These are phyloP conservation scores for Eutypa lata DNA, from an alignment of 2,329 filamentous ascomycete species.

Conservation along the genomic window DNA sequence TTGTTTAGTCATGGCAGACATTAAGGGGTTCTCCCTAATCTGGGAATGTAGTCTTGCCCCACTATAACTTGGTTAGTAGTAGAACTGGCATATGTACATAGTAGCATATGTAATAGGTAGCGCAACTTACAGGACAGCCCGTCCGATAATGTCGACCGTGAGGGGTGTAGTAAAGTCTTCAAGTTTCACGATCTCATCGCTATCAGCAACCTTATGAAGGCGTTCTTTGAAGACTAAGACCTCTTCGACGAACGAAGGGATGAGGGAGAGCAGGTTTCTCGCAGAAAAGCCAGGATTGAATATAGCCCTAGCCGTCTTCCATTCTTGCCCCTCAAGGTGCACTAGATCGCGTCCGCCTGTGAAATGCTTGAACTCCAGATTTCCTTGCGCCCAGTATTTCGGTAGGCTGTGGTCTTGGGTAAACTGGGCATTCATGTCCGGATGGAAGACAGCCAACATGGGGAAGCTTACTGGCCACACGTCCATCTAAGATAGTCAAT, in stretches of 20 bases:
- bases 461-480: conserved; percentile 33
- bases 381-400: conserved; percentile 28
- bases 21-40: conserved; percentile 9
- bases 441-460: conserved; percentile 34
- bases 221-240: conserved; percentile 21
- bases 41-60: conserved; percentile 19
- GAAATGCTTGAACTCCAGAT: conserved; percentile 25
- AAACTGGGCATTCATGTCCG: conserved; percentile 35
- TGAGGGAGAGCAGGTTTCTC: conserved; percentile 32
- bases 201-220: conserved; percentile 16
- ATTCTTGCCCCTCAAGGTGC: conserved; percentile 33
- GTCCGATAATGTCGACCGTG: conserved; percentile 27
- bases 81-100: conserved; percentile 1
- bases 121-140: conserved; percentile 28
- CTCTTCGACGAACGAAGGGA: conserved; percentile 31
- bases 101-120: too few relatives aligned
- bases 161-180: conserved; percentile 25
- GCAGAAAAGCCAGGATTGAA: conserved; percentile 38
- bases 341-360: conserved; percentile 31
- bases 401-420: conserved; percentile 32
- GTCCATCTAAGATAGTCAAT: conserved; percentile 22
- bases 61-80: conserved; percentile 9
- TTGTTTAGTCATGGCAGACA: conserved; percentile 17
- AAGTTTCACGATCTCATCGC: conserved; percentile 22
- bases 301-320: conserved; percentile 32